Evolutionary conservation across 2,329 filamentous ascomycete species (phyloP), one percentile per base, ranked within the genome.

Genomic region (Claviceps monticola): DNA sequence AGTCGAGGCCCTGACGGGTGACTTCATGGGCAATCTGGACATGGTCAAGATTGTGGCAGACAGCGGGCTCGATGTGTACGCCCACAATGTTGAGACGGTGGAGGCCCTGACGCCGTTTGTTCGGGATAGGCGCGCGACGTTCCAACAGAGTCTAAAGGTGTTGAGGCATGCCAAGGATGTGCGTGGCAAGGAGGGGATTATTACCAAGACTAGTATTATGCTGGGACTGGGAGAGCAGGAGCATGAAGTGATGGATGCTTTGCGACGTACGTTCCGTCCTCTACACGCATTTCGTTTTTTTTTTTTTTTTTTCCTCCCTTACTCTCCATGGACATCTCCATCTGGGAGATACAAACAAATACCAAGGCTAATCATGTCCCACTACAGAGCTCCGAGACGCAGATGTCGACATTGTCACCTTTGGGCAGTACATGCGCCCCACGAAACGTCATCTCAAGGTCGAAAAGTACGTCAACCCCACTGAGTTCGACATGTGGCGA

Each of bases 191-290:
- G 79, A 83, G 1, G 79, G 79, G 3, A 77, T 97, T 54, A 95
- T 98, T 61, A 98, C 93, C n/a, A 98, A 98, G 77, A 97, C 93
- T 1, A 95, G 88, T 59, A 81, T 98, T 56, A 98, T 98, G 93
- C 76, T 98, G 23, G 93, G 93, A 4, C 71, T 98, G 5, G 93
- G 93, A 13, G 93, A 98, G 75, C 89, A 83, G 26, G 90, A 97
- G 61, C 79, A 86, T 17, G 86, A 97, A 70, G 68, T 98, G 1
- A 84, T 82, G 78, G 80, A 86, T 56, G 81, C 91, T 0, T 69
- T 97, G 54, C 79, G 74, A 66, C 80, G 82, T 84, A 70, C 9
- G 29, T 34, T 34, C 29, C 9, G 9, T 34, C 0, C 29, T 3
- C 9, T 4, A 34, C 9, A 11, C 29, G 4, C 29, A 34, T 34